Conservation (phyloP, 2,329 filamentous ascomycete species). For the Alternaria triticimaculans region DNA sequence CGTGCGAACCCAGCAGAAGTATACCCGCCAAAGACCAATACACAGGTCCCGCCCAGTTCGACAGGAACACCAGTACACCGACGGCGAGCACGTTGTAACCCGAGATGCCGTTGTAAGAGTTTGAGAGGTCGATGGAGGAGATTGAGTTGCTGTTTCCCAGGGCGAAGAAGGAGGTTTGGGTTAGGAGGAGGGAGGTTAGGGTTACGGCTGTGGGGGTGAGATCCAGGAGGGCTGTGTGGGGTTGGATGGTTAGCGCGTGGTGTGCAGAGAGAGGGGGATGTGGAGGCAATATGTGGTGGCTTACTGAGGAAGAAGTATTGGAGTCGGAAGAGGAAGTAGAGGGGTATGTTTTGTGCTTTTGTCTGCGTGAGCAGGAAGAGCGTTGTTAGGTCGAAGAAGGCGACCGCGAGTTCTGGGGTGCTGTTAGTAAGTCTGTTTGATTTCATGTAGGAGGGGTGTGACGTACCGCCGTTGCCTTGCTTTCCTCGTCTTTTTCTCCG, state of each 20-base stretch:
- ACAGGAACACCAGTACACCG: slow-evolving; percentile 80
- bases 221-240: slow-evolving; percentile 46
- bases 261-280: slow-evolving; percentile 16
- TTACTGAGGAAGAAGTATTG: slow-evolving; percentile 62
- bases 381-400: slow-evolving; percentile 68
- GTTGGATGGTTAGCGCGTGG: background rate
- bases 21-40: slow-evolving; percentile 80
- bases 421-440: background rate
- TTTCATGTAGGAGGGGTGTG: too few species aligned
- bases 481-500: slow-evolving; percentile 16
- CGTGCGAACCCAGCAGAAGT: slow-evolving; percentile 54
- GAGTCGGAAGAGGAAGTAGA: slow-evolving; percentile 77
- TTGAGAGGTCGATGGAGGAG: slow-evolving; percentile 92
- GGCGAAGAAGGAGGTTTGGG: slow-evolving; percentile 86
- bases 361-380: slow-evolving; percentile 88
- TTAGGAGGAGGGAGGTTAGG: slow-evolving; percentile 75
- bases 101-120: slow-evolving; percentile 89
- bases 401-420: slow-evolving; percentile 56
- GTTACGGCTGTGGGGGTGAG: slow-evolving; percentile 65
- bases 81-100: slow-evolving; percentile 83
- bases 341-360: slow-evolving; percentile 80
- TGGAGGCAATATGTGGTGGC: slow-evolving; percentile 35
- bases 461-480: slow-evolving; percentile 38
- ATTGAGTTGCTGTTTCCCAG: slow-evolving; percentile 93
- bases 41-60: slow-evolving; percentile 90